Percentiles rank a stretch among this genome's conserved stretches.
Conservation (phyloP, 2,329 filamentous ascomycete genomes). For the Periconia sp. region DNA sequence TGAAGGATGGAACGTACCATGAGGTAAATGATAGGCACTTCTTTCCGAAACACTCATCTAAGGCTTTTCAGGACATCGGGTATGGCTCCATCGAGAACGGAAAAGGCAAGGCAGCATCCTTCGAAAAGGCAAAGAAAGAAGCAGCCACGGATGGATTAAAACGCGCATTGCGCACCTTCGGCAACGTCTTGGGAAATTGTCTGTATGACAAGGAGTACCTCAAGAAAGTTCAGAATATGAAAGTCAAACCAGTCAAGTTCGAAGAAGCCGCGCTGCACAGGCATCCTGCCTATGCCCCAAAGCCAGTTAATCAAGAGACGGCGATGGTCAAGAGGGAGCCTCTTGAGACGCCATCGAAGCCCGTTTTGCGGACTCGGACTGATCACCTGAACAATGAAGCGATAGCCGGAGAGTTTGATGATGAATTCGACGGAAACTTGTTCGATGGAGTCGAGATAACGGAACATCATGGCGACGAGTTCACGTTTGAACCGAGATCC, state of each 20-base stretch:
- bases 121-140: constrained; percentile 99
- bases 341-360: constrained; percentile 29
- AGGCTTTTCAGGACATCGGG: constrained; percentile 72
- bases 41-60: background rate
- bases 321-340: constrained; percentile 34
- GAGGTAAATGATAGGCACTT: constrained; percentile 59
- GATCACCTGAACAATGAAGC: constrained; percentile 44
- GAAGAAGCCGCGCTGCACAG: constrained; percentile 81
- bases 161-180: constrained; percentile 86
- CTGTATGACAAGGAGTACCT: constrained; percentile 97
- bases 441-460: constrained; percentile 64
- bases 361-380: constrained; percentile 32
- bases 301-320: constrained; percentile 43
- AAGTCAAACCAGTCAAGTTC: constrained; percentile 77
- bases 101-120: constrained; percentile 92
- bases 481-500: constrained; percentile 37
- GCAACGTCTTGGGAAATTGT: constrained; percentile 97
- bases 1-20: constrained; percentile 94
- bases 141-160: constrained; percentile 95
- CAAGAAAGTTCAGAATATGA: constrained; percentile 86
- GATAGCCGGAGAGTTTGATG: constrained; percentile 55
- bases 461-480: constrained; percentile 68
- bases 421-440: constrained; percentile 61
- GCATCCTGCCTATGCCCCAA: constrained; percentile 72
- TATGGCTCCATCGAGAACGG: constrained; percentile 97